A percentile compares a stretch with the other conserved stretches of the same genome.
phyloP scores from a whole-genome alignment of 129 eudicot genomes.

The Flaveria brownii region DNA sequence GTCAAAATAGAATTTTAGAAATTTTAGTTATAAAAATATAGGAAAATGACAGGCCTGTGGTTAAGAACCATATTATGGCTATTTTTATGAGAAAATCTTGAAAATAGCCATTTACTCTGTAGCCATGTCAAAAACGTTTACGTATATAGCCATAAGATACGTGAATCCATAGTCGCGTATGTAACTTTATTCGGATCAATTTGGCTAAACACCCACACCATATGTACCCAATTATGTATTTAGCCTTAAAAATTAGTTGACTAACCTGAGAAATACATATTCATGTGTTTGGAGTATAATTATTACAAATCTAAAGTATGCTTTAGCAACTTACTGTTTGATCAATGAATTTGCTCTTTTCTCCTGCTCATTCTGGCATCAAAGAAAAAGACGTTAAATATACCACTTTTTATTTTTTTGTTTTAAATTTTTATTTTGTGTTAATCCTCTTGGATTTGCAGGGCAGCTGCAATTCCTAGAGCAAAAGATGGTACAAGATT shows the following conservation, averaged over 20 bases:
- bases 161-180: neutral
- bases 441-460: constrained; percentile 33
- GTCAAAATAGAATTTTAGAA: neutral
- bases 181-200: no score
- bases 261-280: neutral
- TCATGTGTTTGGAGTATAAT: neutral
- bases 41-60: neutral
- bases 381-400: neutral
- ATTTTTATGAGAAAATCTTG: neutral
- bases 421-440: constrained; percentile 4
- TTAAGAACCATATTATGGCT: neutral
- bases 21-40: neutral
- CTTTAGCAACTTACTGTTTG: neutral
- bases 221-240: no score
- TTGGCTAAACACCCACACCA: no score
- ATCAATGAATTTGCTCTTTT: neutral
- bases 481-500: constrained; percentile 69
- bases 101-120: neutral
- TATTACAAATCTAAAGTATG: neutral
- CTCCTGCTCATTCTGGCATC: no score
- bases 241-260: no score
- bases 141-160: neutral
- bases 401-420: neutral
- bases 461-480: constrained; percentile 95
- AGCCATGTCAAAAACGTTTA: neutral